These are phyloP conservation scores for Metarhizium album DNA, from an alignment of 2,329 filamentous ascomycete species.

Conservation along the genomic window DNA sequence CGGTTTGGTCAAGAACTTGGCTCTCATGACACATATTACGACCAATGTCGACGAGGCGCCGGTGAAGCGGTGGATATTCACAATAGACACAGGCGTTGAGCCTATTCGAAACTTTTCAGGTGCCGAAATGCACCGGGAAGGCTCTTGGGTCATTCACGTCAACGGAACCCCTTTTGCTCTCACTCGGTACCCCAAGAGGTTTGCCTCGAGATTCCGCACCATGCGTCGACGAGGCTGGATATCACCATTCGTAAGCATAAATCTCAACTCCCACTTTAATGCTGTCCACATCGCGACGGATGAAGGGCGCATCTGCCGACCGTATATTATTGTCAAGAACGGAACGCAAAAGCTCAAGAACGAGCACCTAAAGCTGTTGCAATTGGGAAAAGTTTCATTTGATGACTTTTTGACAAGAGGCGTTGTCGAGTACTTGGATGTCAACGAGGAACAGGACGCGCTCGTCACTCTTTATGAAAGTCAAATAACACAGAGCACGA, in stretches of 20 bases:
- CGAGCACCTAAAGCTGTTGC: conserved; percentile 69
- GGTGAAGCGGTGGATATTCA: conserved; percentile 75
- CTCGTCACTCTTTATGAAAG: conserved; percentile 85
- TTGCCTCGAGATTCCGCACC: conserved; percentile 73
- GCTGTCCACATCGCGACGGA: conserved; percentile 94
- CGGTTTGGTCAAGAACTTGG: conserved; percentile 94
- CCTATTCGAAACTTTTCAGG: conserved; percentile 62
- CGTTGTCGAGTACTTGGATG: conserved; percentile 90
- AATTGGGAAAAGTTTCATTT: conserved; percentile 76
- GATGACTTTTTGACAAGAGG: conserved; percentile 88
- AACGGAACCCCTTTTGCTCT: conserved; percentile 91
- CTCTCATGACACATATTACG: conserved; percentile 98
- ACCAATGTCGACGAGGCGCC: conserved; percentile 91
- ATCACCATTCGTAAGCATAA: conserved; percentile 93
- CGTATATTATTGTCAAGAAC: conserved; percentile 90
- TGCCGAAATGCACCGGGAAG: conserved; percentile 73
- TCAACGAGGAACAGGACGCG: conserved; percentile 96
- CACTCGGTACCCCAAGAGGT: conserved; percentile 76
- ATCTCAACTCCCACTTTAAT: conserved; percentile 85
- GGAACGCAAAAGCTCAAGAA: conserved; percentile 69
- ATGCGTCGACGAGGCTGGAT: conserved; percentile 84
- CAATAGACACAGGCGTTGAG: conserved; percentile 74
- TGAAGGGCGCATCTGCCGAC: conserved; percentile 91
- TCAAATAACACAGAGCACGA: conserved; percentile 72
- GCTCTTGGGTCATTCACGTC: conserved; percentile 82